These are phyloP conservation scores for Sophora flavescens DNA, from an alignment of 306 rosid species.

Conservation along the genomic window DNA sequence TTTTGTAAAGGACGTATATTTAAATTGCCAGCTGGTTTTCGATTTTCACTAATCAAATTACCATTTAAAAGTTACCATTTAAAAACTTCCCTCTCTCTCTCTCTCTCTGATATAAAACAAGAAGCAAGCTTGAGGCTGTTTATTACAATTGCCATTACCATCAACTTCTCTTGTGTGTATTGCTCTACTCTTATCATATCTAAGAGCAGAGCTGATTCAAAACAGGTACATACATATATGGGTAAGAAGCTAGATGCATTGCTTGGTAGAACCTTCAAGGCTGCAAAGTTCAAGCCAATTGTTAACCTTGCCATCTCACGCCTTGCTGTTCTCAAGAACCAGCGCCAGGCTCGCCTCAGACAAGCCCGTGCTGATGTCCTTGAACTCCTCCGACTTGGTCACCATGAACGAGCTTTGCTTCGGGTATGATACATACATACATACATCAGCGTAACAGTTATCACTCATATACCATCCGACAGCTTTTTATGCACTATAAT, in stretches of 20 bases:
- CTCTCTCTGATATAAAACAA: slow-evolving; percentile 15
- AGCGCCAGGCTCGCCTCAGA: slow-evolving; percentile 61
- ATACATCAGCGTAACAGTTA: no score
- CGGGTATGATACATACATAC: slow-evolving; percentile 54
- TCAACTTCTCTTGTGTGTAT: slow-evolving; percentile 4
- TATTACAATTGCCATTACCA: slow-evolving; percentile 8
- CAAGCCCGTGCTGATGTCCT: slow-evolving; percentile 75
- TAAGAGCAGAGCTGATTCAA: slow-evolving; percentile 5
- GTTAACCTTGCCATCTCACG: slow-evolving; percentile 77
- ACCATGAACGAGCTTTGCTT: slow-evolving; percentile 81
- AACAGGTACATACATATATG: slow-evolving; percentile 49
- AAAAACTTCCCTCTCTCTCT: background rate
- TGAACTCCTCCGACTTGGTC: slow-evolving; percentile 76
- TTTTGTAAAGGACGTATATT: background rate
- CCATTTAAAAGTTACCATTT: background rate
- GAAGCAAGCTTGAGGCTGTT: slow-evolving; percentile 35
- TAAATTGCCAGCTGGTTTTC: slow-evolving; percentile 12
- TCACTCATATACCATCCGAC: no score
- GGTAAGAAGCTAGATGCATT: slow-evolving; percentile 79
- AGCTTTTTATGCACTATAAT: no score
- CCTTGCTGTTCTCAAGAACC: slow-evolving; percentile 71
- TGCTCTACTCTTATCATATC: background rate
- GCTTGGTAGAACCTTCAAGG: slow-evolving; percentile 68
- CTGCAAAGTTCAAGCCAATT: slow-evolving; percentile 65
- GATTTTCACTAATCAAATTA: background rate